Base-by-base conservation (phyloP, 768 basidiomycete genomes). In the Serpula lacrymans region DNA sequence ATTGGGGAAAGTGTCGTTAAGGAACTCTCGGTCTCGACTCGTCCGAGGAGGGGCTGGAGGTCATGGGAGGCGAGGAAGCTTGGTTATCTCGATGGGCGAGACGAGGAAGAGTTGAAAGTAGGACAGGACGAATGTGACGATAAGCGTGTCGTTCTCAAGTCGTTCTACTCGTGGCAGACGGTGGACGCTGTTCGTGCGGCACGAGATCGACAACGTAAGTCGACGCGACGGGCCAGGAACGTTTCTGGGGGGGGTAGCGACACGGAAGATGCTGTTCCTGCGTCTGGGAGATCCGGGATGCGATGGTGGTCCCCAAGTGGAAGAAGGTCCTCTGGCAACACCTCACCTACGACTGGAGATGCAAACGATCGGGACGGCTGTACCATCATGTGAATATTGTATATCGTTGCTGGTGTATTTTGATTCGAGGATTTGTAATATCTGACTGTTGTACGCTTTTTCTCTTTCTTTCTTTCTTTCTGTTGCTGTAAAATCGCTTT, bases 121-220 rank as follows among this genome's bases (percentile, higher is more conserved):
- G 84, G 82, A 32, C 82, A 88, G 63, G 84, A 89, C 59, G 90
- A 93, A 59, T 88, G 88, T 54, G 88, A 91, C 47, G 71, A 75
- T 52, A 62, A 53, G 53, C 68, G 82, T 18, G 81, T 91, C 18
- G 82, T 88, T 37, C 55, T 92, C 49, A 90, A 90, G 74, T 80
- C 84, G 18, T 93, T 90, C 59, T 84, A 86, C 60, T 80, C 83
- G 35, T 89, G 86, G 85, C 85, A 90, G 69, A 84, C 77, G 8
- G 88, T 92, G 26, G 89, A 91, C 55, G 78, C 80, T 0, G 88
- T 90, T 34, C 71, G 72, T 43, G 66, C 71, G 24, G 74, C 71
- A 39, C 70, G 84, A 54, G 83, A 82, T 70, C 84, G 79, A 67
- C 69, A 78, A 47, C 72, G 78, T 43, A 86, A 78, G 60, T 51